Percentiles rank a stretch among this genome's conserved stretches.
Conservation (phyloP, 169 alveolate genomes). For the Plasmodium vinckei region DNA sequence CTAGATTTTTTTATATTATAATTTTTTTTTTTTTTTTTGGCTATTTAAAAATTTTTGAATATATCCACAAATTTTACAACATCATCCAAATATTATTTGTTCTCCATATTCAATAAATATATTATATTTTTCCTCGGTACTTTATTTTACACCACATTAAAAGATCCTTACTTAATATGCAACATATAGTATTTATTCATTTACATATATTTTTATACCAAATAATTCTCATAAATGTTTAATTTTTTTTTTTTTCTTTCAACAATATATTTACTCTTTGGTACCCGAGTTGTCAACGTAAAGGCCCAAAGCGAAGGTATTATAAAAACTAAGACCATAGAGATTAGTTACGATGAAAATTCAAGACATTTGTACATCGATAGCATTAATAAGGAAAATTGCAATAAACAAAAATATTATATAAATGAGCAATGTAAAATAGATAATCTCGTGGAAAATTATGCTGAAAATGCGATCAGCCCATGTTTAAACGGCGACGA, state of each 20-base stretch:
- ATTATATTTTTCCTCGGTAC: no score
- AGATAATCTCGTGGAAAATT: conserved; percentile 6
- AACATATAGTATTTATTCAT: no score
- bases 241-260: conserved; percentile 6
- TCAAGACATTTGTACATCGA: conserved; percentile 25
- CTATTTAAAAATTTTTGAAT: no score
- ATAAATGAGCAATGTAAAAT: conserved; percentile 58
- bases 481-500: conserved; percentile 25
- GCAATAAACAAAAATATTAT: conserved; percentile 32
- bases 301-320: background rate
- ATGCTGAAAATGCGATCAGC: conserved; percentile 6
- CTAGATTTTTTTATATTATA: no score
- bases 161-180: no score
- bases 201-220: no score
- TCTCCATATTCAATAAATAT: no score
- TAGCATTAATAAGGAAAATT: conserved; percentile 19
- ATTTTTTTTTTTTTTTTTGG: no score
- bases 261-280: background rate
- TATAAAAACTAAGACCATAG: conserved; percentile 22
- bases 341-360: conserved; percentile 36
- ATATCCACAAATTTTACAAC: no score
- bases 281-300: background rate
- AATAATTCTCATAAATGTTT: conserved; percentile 21
- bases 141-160: no score
- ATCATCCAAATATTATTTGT: no score